phyloP scores from a whole-genome alignment of 306 rosid genomes.

The Calophaca sinica region DNA sequence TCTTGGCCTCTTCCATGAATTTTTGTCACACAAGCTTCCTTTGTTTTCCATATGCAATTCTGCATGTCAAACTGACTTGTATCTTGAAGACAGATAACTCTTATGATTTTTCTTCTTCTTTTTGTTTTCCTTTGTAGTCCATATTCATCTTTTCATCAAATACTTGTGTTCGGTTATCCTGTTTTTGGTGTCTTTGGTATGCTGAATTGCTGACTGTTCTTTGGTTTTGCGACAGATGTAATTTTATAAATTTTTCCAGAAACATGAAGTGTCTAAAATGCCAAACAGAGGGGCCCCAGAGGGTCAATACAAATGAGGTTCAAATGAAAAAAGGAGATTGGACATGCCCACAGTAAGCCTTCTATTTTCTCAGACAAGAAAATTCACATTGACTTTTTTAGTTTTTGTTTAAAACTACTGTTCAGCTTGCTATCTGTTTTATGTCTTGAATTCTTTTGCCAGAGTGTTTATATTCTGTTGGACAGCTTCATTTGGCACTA shows the following conservation, averaged over 20 bases:
- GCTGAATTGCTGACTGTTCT: slow-evolving; percentile 50
- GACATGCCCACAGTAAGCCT: slow-evolving; percentile 77
- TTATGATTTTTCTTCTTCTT: not conserved
- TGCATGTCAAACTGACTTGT: slow-evolving; percentile 37
- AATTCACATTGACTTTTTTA: slow-evolving; percentile 31
- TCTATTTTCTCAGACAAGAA: slow-evolving; percentile 25
- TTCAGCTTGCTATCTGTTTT: slow-evolving; percentile 26
- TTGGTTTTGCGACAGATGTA: slow-evolving; percentile 71
- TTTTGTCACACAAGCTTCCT: slow-evolving; percentile 26
- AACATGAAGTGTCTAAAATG: slow-evolving; percentile 76
- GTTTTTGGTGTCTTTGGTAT: slow-evolving; percentile 25
- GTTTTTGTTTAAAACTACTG: slow-evolving; percentile 19
- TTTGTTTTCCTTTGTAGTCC: not conserved
- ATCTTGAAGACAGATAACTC: slow-evolving; percentile 16
- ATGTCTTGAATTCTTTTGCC: not conserved
- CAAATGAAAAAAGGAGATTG: slow-evolving; percentile 92
- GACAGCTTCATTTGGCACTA: slow-evolving; percentile 29
- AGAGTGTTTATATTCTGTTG: slow-evolving; percentile 6
- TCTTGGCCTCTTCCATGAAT: not conserved
- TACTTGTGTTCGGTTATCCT: slow-evolving; percentile 28
- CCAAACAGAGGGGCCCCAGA: slow-evolving; percentile 66
- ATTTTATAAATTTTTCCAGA: slow-evolving; percentile 82
- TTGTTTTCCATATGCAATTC: slow-evolving; percentile 34
- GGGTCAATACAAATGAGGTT: slow-evolving; percentile 37
- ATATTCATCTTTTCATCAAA: slow-evolving; percentile 29